Conservation (phyloP, 2,329 filamentous ascomycete species). For the Dothistroma pini region DNA sequence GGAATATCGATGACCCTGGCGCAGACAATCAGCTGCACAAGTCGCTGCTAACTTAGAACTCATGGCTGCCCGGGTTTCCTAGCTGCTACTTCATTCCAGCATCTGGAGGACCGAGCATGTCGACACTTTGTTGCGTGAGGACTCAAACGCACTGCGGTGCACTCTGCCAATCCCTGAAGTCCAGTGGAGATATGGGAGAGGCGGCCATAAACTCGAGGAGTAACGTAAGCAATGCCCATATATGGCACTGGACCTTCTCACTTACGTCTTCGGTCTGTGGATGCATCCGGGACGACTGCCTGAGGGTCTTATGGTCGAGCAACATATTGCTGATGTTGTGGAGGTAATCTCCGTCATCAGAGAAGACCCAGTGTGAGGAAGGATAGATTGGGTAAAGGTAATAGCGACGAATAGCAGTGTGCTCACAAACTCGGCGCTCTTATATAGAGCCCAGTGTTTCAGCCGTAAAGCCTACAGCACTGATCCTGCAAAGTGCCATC, state of each 20-base stretch:
- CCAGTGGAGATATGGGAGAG: constrained; percentile 5
- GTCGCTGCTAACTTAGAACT: constrained; percentile 15
- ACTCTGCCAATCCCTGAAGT: constrained; percentile 7
- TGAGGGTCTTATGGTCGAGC: not conserved
- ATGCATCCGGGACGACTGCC: constrained; percentile 3
- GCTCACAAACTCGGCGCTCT: not conserved
- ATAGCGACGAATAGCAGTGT: not conserved
- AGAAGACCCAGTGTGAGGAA: not conserved
- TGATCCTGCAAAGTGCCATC: not conserved
- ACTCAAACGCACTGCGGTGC: not conserved
- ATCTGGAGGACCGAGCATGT: constrained; percentile 8
- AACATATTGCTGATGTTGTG: not conserved
- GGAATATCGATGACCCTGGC: constrained; percentile 23
- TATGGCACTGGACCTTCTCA: not conserved
- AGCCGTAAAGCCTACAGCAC: not conserved
- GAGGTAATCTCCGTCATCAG: not conserved
- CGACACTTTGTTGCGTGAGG: not conserved
- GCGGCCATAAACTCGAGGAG: not conserved
- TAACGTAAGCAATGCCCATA: not conserved
- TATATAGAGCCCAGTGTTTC: not conserved
- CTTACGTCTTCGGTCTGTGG: not conserved
- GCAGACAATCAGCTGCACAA: not conserved
- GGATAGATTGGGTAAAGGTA: too few species aligned
- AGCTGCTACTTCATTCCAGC: constrained; percentile 6
- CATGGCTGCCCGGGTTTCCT: constrained; percentile 32